A percentile compares a stretch with the other conserved stretches of the same genome.
Evolutionary conservation across 2,329 filamentous ascomycete genomes (phyloP).

Genomic region (Fusarium sp.): DNA sequence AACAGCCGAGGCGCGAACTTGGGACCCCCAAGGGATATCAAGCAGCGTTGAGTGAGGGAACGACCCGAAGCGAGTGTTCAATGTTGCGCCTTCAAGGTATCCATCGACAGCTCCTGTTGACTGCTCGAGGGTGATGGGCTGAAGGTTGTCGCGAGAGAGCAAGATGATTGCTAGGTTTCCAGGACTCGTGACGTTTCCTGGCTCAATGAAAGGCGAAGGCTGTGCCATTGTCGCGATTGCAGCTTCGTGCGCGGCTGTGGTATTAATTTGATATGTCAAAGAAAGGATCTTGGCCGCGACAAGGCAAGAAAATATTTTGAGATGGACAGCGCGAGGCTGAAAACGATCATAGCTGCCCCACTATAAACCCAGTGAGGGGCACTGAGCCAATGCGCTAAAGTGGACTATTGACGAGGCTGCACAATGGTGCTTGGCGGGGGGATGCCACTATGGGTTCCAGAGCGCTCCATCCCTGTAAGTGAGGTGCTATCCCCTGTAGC

Average conservation of each 20-base stretch:
- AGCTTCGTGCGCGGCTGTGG: slow-evolving; percentile 1
- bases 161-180: slow-evolving; percentile 82
- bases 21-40: slow-evolving; percentile 85
- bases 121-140: slow-evolving; percentile 74
- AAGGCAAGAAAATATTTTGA: slow-evolving; percentile 37
- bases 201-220: slow-evolving; percentile 79
- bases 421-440: slow-evolving; percentile 10
- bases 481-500: slow-evolving; percentile 12
- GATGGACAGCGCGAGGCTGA: slow-evolving; percentile 30
- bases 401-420: slow-evolving; percentile 29
- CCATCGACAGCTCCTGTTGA: slow-evolving; percentile 70
- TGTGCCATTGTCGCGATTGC: slow-evolving; percentile 47
- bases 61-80: slow-evolving; percentile 94
- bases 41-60: slow-evolving; percentile 83
- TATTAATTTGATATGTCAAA: not conserved
- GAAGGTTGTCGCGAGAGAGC: slow-evolving; percentile 83
- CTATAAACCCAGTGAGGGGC: slow-evolving; percentile 36
- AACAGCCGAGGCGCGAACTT: slow-evolving; percentile 86
- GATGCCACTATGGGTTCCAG: not conserved
- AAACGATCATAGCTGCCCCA: slow-evolving; percentile 22
- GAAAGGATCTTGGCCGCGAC: slow-evolving; percentile 6
- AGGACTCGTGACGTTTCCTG: slow-evolving; percentile 66
- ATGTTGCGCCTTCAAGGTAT: slow-evolving; percentile 77
- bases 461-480: not conserved
- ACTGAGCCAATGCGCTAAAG: slow-evolving; percentile 14